A percentile compares a stretch with the other conserved stretches of the same genome.
Evolutionary conservation across 169 alveolate genomes (phyloP).

Genomic region (Eimeria zaria): DNA sequence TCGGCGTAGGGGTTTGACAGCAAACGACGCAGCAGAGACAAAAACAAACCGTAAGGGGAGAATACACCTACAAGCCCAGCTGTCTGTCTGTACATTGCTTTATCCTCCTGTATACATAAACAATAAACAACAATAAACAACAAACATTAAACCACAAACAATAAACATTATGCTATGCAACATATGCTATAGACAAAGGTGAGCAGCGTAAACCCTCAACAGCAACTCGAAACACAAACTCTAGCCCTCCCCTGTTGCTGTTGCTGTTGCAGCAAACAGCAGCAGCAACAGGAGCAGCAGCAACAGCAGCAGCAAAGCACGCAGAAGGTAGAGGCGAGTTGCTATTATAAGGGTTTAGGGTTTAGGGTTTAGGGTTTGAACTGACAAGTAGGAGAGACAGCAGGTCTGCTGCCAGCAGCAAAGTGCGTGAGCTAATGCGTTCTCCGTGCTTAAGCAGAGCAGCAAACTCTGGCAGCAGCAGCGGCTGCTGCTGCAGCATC

Average conservation of each 20-base stretch:
- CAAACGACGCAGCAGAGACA: slow-evolving; percentile 78
- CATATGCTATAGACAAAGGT: no score
- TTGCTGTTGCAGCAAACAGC: background rate
- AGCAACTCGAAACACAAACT: background rate
- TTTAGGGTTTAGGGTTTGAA: no score
- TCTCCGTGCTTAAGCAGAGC: slow-evolving; percentile 66
- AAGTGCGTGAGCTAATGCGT: slow-evolving; percentile 64
- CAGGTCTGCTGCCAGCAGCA: slow-evolving; percentile 76
- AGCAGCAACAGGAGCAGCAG: background rate
- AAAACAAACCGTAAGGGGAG: slow-evolving; percentile 73
- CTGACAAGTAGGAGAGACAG: slow-evolving; percentile 74
- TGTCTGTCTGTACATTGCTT: slow-evolving; percentile 45
- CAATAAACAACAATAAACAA: background rate
- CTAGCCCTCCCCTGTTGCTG: background rate
- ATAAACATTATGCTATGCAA: no score
- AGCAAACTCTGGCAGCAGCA: slow-evolving; percentile 69
- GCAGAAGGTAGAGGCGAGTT: background rate
- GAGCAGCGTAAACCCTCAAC: background rate
- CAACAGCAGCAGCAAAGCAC: background rate
- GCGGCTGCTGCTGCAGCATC: slow-evolving; percentile 54
- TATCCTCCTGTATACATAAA: slow-evolving; percentile 79
- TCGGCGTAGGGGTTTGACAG: slow-evolving; percentile 30
- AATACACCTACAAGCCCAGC: slow-evolving; percentile 60
- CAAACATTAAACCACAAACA: slow-evolving; percentile 11
- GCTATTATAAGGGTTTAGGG: background rate